Evolutionary conservation across 169 alveolate species (phyloP).

Genomic region (Plasmodium falciparum): DNA sequence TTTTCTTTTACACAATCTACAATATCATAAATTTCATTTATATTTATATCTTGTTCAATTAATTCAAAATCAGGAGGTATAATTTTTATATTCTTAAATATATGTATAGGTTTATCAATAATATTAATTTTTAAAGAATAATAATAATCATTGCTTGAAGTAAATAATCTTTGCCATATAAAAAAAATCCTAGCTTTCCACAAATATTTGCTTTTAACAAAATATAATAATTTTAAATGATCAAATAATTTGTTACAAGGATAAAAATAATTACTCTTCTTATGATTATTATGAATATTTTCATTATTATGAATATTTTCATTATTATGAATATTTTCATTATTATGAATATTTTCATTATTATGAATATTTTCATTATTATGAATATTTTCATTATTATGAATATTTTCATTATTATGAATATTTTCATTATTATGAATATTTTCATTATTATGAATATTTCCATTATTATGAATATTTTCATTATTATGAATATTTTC

Average conservation of each 20-base stretch:
- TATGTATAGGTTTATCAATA: slow-evolving; percentile 37
- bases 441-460: not conserved
- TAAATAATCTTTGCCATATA: slow-evolving; percentile 74
- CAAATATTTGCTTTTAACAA: slow-evolving; percentile 65
- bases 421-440: not conserved
- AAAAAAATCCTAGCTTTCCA: slow-evolving; percentile 74
- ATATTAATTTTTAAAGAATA: slow-evolving; percentile 46
- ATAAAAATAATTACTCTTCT: no score
- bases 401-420: not conserved
- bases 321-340: not conserved
- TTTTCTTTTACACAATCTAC: slow-evolving; percentile 18
- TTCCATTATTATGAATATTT: not conserved
- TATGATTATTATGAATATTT: not conserved
- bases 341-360: not conserved
- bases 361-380: no score
- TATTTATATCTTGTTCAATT: slow-evolving; percentile 35
- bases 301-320: slow-evolving; percentile 1
- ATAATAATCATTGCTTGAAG: slow-evolving; percentile 23
- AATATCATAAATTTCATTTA: slow-evolving; percentile 18
- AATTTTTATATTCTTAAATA: slow-evolving; percentile 59
- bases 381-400: no score
- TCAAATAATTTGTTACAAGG: not conserved
- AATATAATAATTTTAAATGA: slow-evolving; percentile 13
- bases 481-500: no score
- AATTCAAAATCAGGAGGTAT: slow-evolving; percentile 39